Conservation (phyloP, 768 basidiomycete species). For the Paxillus involutus region DNA sequence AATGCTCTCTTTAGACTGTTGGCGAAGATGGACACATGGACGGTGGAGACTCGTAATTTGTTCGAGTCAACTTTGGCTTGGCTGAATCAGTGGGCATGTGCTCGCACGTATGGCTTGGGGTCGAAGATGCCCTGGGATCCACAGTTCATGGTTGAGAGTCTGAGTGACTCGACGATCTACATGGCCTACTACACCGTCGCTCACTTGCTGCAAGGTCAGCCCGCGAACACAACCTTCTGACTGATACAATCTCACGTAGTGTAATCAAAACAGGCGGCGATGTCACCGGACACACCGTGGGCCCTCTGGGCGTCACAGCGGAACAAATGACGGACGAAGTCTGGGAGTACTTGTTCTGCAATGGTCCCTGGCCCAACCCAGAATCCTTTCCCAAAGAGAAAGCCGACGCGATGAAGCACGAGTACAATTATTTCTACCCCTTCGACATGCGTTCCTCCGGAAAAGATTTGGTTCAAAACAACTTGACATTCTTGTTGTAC, state of each 20-base stretch:
- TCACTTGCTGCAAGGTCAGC: slow-evolving; percentile 85
- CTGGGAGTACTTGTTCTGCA: slow-evolving; percentile 91
- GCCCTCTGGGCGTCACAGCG: slow-evolving; percentile 80
- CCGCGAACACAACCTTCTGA: no score
- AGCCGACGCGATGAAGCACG: slow-evolving; percentile 81
- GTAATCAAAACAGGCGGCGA: slow-evolving; percentile 48
- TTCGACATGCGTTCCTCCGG: slow-evolving; percentile 98
- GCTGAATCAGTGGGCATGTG: slow-evolving; percentile 99
- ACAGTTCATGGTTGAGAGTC: slow-evolving; percentile 92
- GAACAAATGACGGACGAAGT: slow-evolving; percentile 97
- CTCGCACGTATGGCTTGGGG: slow-evolving; percentile 95
- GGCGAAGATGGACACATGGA: slow-evolving; percentile 86
- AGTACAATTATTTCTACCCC: slow-evolving; percentile 97
- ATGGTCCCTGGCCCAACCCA: slow-evolving; percentile 70
- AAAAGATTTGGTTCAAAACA: slow-evolving; percentile 95
- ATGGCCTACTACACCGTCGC: slow-evolving; percentile 98
- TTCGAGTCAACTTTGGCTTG: slow-evolving; percentile 92
- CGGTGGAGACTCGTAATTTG: slow-evolving; percentile 85
- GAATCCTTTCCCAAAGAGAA: slow-evolving; percentile 72
- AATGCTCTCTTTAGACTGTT: slow-evolving; percentile 54
- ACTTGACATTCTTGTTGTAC: slow-evolving; percentile 92
- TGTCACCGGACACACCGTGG: slow-evolving; percentile 76
- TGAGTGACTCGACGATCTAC: slow-evolving; percentile 98
- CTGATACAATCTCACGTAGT: slow-evolving; percentile 8
- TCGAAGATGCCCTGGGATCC: slow-evolving; percentile 97